Evolutionary conservation across 371 early-diverging fungal genomes (phyloP), one percentile per base, ranked within the genome.

Genomic region (Mucor piriformis): DNA sequence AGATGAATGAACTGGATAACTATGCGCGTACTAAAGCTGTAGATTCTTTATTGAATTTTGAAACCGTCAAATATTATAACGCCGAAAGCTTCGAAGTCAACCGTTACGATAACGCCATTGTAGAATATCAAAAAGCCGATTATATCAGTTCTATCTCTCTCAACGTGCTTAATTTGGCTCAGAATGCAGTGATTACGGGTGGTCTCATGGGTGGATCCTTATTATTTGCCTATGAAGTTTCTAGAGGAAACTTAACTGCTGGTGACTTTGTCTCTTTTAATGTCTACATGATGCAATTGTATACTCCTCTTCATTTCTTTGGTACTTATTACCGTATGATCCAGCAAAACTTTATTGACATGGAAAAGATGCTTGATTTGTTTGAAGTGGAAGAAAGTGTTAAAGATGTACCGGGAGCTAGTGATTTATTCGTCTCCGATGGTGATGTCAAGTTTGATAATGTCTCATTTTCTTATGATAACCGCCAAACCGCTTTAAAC

Each of bases 41-140:
- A 3, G 98, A 98, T 68, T 94, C 96, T 6, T 73, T 98, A 33
- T 76, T 96, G 24, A 97, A 96, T 74, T 95, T 94, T 74, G 98
- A 97, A 65, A 96, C 98, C 1, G 96, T 97, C 58, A 96, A 98
- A 72, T 89, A 89, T 59, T 93, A 90, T 77, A 87, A 84, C 40
- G 87, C 87, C 6, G 89, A 93, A 69, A 66, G 74, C 3, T 95
- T 83, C 70, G 98, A 97, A 72, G 83, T 91, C 21, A 70, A 77
- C 16, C 79, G 90, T 23, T 98, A 93, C 66, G 71, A 83, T 13
- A 74, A 91, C 20, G 88, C 92, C 0, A 85, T 97, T 40, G 69
- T 71, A 3, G 79, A 84, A 38, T 96, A 87, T 61, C 94, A 96
- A 76, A 72, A 72, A 18, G 95, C 96, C 12, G 95, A 94, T 52